Evolutionary conservation across 306 rosid genomes (phyloP), one percentile per base, ranked within the genome.

Genomic region (Sophora flavescens): DNA sequence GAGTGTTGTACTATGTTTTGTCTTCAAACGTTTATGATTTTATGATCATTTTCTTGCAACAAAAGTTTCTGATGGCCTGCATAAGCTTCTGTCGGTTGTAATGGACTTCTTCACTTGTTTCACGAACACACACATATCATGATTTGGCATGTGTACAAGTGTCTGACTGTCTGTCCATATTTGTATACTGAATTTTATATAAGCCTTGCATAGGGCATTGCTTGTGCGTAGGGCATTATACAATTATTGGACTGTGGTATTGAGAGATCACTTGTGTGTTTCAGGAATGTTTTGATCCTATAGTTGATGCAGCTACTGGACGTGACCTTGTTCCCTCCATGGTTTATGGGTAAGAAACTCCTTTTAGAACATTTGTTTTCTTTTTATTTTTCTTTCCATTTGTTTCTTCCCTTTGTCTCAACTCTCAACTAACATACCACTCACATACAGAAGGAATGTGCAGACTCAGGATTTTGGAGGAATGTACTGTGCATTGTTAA

Each of bases 281-380:
- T 81, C 89, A 95, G 97, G 97, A 92, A 87, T 89, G 97, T 84
- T 95, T 95, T 86, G 97, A 91, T 73, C 97, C 97, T 66, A 91
- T 95, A 80, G 83, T 95, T 54, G 99, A 95, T 71, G 68, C 84
- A 68, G 80, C 81, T 75, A 89, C 93, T 65, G 97, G 96, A 63
- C 92, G 97, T 47, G 97, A 95, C 78, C 99, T 95, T 78, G 92
- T 95, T 68, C 97, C 99, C 1, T 89, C 97, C 74, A 95, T 95
- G 99, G 97, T 95, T 79, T 90, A 92, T 78, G 99, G 97, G 99
- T 95, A 72, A 79, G 87, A 76, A 77, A 57, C 16, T 74, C 45
- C 18, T 62, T 75, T 50, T 59, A 61, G 16, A 52, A 66, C 63
- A 33, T 41, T 77, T 80, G 50, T 72, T 72, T 44, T 61, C 63